A percentile compares a stretch with the other conserved stretches of the same genome.
Conservation (phyloP, 768 basidiomycete genomes). For the Leccinum arenicola region DNA sequence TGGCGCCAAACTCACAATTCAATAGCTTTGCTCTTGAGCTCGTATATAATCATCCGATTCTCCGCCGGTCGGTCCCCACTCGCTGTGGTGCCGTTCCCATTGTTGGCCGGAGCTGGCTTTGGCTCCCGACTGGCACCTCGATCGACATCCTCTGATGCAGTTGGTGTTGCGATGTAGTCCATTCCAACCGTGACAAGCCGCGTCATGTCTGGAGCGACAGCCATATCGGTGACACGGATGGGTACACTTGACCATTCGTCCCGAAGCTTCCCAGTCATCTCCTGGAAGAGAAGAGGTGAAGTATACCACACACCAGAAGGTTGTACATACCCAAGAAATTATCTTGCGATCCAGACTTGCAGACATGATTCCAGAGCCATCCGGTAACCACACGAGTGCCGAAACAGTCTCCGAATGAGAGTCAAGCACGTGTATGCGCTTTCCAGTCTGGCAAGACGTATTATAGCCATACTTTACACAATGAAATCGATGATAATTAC, state of each 20-base stretch:
- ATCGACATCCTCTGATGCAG: conserved; percentile 13
- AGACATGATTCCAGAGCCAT: conserved; percentile 87
- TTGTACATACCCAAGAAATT: conserved; percentile 69
- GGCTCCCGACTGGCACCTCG: conserved; percentile 37
- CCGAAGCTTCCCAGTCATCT: conserved; percentile 66
- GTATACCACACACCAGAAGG: background rate
- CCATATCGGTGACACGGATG: conserved; percentile 84
- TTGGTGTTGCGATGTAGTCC: conserved; percentile 36
- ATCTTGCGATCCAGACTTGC: conserved; percentile 84
- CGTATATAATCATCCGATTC: conserved; percentile 74
- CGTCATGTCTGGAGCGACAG: conserved; percentile 79
- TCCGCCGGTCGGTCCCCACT: conserved; percentile 41
- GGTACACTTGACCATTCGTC: conserved; percentile 67
- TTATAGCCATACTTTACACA: background rate
- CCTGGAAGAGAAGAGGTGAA: conserved; percentile 43
- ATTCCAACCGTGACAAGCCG: conserved; percentile 86
- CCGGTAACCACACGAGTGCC: conserved; percentile 83
- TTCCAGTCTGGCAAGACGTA: conserved; percentile 59
- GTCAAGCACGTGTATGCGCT: conserved; percentile 60
- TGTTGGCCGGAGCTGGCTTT: conserved; percentile 29
- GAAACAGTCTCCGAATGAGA: conserved; percentile 83
- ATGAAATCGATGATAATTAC: conserved; percentile 39
- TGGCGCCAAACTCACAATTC: conserved; percentile 55
- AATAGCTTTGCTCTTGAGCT: conserved; percentile 63
- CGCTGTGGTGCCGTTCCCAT: conserved; percentile 33